phyloP scores from a whole-genome alignment of 331 rosid genomes.

The Pyrus hybrid region DNA sequence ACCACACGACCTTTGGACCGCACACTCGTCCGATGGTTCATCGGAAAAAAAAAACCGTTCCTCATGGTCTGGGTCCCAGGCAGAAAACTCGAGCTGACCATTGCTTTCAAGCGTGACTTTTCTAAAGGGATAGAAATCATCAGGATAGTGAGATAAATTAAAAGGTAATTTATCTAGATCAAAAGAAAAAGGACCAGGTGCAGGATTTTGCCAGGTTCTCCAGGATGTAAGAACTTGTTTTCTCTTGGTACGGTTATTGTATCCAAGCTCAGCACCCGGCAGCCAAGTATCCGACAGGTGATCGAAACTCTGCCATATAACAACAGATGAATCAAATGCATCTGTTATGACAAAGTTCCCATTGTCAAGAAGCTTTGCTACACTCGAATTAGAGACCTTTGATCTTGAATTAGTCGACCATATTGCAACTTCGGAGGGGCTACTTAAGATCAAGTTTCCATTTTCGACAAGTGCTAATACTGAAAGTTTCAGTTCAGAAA shows the following conservation, averaged over 20 bases:
- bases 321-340: background rate
- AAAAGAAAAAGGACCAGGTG: conserved; percentile 7
- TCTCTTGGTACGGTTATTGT: background rate
- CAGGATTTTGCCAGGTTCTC: conserved; percentile 5
- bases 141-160: background rate
- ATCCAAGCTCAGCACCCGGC: conserved; percentile 16
- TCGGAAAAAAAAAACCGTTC: no score
- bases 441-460: conserved; percentile 2
- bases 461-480: background rate
- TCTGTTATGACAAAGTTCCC: conserved; percentile 21
- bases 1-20: background rate
- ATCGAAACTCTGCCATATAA: conserved; percentile 28
- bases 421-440: background rate
- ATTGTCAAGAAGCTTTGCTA: conserved; percentile 10
- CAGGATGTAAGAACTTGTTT: background rate
- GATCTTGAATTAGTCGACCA: conserved; percentile 12
- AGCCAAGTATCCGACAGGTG: conserved; percentile 28
- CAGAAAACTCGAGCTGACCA: conserved; percentile 11
- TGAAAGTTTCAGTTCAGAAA: conserved; percentile 14
- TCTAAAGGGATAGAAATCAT: no score
- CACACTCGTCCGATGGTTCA: background rate
- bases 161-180: background rate
- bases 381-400: background rate
- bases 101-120: conserved; percentile 11
- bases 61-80: no score